Percentiles rank a stretch among this genome's conserved stretches.
These are phyloP conservation scores for Ustilago shanxiensis DNA, from an alignment of 1,284 basidiomycete genomes.

Conservation along the genomic window DNA sequence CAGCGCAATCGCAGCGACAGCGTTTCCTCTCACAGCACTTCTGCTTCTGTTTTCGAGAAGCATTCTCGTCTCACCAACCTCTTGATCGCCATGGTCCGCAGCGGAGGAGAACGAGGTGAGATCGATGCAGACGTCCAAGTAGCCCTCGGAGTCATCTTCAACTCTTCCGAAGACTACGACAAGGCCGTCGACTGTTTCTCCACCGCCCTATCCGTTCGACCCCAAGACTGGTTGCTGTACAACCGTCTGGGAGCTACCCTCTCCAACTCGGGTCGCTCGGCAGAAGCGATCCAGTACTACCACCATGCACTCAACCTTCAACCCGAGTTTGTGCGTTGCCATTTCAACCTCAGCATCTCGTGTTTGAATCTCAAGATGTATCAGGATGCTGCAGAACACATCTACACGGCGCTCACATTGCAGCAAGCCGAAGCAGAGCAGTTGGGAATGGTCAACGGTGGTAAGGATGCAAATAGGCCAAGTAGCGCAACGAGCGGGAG, in stretches of 20 bases:
- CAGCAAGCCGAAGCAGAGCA: conserved; percentile 59
- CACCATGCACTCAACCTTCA: conserved; percentile 88
- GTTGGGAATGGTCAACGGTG: conserved; percentile 15
- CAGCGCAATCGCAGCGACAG: conserved; percentile 33
- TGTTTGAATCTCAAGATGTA: conserved; percentile 68
- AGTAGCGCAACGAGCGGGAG: conserved; percentile 45
- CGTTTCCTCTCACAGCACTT: conserved; percentile 36
- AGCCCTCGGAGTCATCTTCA: conserved; percentile 91
- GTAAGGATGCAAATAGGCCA: not conserved
- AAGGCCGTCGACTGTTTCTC: conserved; percentile 95
- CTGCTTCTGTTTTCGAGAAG: conserved; percentile 38
- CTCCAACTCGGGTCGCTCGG: conserved; percentile 84
- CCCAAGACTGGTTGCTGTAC: conserved; percentile 93
- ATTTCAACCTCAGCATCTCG: conserved; percentile 66
- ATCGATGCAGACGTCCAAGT: conserved; percentile 91
- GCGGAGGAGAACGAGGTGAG: conserved; percentile 32
- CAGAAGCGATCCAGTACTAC: conserved; percentile 89
- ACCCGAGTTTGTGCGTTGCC: conserved; percentile 85
- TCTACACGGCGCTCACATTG: conserved; percentile 65
- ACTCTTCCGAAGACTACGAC: conserved; percentile 86
- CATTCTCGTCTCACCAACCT: conserved; percentile 66
- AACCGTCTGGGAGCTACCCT: conserved; percentile 96
- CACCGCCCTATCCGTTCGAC: conserved; percentile 86
- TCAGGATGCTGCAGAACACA: conserved; percentile 66
- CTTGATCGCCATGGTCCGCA: conserved; percentile 71